A percentile compares a stretch with the other conserved stretches of the same genome.
These are phyloP conservation scores for Leccinum arenicola DNA, from an alignment of 768 basidiomycete genomes.

Conservation along the genomic window DNA sequence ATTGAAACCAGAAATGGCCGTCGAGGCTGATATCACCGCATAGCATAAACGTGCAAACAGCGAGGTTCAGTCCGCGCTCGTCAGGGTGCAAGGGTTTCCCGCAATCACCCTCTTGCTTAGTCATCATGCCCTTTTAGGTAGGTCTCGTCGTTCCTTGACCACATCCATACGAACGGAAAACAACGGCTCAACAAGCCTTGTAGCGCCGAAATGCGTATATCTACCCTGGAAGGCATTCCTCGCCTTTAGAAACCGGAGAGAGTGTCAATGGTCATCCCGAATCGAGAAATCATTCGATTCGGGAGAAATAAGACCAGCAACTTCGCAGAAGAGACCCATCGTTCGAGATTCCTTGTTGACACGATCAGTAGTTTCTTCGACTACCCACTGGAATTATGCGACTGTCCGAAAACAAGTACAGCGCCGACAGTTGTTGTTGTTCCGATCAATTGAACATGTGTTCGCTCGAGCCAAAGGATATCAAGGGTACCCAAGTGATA, in stretches of 20 bases:
- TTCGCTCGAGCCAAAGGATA: slow-evolving; percentile 36
- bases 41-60: slow-evolving; percentile 33
- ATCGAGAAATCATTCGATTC: slow-evolving; percentile 23
- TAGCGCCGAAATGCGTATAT: slow-evolving; percentile 15
- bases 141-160: slow-evolving; percentile 7
- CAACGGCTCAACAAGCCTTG: slow-evolving; percentile 31
- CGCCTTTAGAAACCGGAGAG: slow-evolving; percentile 31
- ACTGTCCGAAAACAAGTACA: slow-evolving; percentile 38
- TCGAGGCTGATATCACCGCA: slow-evolving; percentile 31
- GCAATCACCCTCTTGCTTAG: not conserved
- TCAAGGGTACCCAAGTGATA: slow-evolving; percentile 41
- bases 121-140: slow-evolving; percentile 5
- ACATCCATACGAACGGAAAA: slow-evolving; percentile 33
- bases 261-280: no score
- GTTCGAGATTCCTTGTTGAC: slow-evolving; percentile 4
- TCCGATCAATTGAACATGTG: slow-evolving; percentile 12
- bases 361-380: not conserved
- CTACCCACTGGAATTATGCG: slow-evolving; percentile 42
- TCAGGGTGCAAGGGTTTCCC: slow-evolving; percentile 24
- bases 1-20: slow-evolving; percentile 26
- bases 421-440: slow-evolving; percentile 18
- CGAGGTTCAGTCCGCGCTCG: slow-evolving; percentile 8
- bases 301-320: slow-evolving; percentile 35
- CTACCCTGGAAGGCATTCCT: not conserved
- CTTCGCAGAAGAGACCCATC: not conserved